Evolutionary conservation across 768 basidiomycete genomes (phyloP).

Genomic region (Trametes cubensis): DNA sequence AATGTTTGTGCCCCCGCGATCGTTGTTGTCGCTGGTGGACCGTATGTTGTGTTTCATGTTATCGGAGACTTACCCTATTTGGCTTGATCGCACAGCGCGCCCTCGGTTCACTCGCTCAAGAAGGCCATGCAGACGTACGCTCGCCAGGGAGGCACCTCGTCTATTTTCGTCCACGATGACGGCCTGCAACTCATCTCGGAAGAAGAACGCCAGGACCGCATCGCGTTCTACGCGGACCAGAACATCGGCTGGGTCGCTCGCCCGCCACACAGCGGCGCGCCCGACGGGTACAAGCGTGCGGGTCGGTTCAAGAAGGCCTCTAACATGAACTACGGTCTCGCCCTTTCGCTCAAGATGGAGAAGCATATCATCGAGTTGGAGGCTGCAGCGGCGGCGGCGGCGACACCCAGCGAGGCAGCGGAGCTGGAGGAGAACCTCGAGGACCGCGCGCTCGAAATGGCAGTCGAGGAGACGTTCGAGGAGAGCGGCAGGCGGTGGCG

Average conservation of each 20-base stretch:
- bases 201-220: slow-evolving; percentile 65
- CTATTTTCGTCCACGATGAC: slow-evolving; percentile 83
- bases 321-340: slow-evolving; percentile 86
- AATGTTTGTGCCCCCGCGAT: not conserved
- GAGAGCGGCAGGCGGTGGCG: slow-evolving; percentile 60
- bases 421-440: slow-evolving; percentile 59
- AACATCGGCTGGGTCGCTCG: slow-evolving; percentile 86
- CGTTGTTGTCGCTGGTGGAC: not conserved
- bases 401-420: slow-evolving; percentile 31
- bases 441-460: slow-evolving; percentile 71
- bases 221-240: slow-evolving; percentile 74
- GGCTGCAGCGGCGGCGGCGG: slow-evolving; percentile 41
- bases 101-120: slow-evolving; percentile 77
- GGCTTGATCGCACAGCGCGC: slow-evolving; percentile 48
- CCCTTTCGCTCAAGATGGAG: slow-evolving; percentile 66
- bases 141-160: slow-evolving; percentile 81
- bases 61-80: slow-evolving; percentile 10
- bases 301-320: slow-evolving; percentile 94
- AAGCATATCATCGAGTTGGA: slow-evolving; percentile 53
- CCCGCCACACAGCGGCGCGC: slow-evolving; percentile 61
- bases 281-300: slow-evolving; percentile 76
- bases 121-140: slow-evolving; percentile 92
- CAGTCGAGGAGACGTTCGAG: slow-evolving; percentile 71
- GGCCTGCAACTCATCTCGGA: slow-evolving; percentile 70
- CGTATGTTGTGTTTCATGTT: not conserved